Base-by-base conservation (phyloP, 2,329 filamentous ascomycete genomes). In the Fusarium subtropicale region DNA sequence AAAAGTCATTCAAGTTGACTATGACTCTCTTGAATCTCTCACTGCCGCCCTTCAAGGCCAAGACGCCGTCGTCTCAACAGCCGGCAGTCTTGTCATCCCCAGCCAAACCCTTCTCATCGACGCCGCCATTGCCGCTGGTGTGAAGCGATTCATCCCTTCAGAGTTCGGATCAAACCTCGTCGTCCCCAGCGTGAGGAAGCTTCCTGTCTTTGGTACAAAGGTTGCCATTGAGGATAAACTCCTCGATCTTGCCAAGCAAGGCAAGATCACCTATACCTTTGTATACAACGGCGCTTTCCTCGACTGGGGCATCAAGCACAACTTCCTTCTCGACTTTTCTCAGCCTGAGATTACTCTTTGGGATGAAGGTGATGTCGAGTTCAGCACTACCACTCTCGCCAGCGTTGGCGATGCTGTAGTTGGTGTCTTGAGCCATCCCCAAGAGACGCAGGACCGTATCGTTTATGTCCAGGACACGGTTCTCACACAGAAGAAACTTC, bases 111-210 rank as follows among this genome's bases (percentile, higher is more conserved):
- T 82, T 13, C 79, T 90, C 46, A 81, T 90, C 45, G 84, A 90
- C 33, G 89, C 88, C 1, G 84, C 88, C 33, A 79, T 87, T 30
- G 82, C 83, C 6, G 87, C 87, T 5, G 87, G 88, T 7, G 87
- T 91, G 1, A 82, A 88, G 73, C 83, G 87, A 15, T 88, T 90
- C 79, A 77, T 91, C 33, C 88, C 88, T 3, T 86, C 86, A 3
- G 88, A 91, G 63, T 91, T 84, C 50, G 82, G 81, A 34, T 71
- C 74, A 44, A 76, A 83, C 78, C 59, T 79, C 12, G 36, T 54
- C 20, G 57, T 76, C 22, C 76, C 76, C 10, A 74, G 81, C 54
- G 69, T 76, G 47, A 67, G 79, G 56, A 51, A 76, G 3, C 81
- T 90, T 1, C 84, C 87, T 2, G 73, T 88, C 2, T 89, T 87